Evolutionary conservation across 139 green algal species (phyloP).

Genomic region (Desmodesmus armatus): DNA sequence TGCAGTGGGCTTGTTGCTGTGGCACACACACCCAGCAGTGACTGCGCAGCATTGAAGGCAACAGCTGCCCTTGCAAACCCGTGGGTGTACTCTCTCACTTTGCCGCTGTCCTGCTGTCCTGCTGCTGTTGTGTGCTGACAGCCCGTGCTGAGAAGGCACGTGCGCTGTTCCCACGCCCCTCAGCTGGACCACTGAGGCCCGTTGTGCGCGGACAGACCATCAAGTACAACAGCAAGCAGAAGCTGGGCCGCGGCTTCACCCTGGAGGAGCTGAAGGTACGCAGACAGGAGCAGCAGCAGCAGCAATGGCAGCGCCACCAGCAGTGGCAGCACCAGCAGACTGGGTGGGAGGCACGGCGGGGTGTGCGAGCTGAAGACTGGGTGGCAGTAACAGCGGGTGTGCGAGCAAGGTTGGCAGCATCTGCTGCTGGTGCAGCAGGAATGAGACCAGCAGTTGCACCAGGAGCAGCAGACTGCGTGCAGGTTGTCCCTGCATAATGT

Average conservation of each 20-base stretch:
- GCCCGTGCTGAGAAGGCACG: slow-evolving; percentile 93
- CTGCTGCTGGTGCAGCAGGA: not conserved
- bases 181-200: slow-evolving; percentile 88
- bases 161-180: slow-evolving; percentile 92
- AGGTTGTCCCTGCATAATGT: not conserved
- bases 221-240: slow-evolving; percentile 97
- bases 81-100: no score
- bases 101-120: not conserved
- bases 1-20: no score
- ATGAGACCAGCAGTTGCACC: not conserved
- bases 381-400: not conserved
- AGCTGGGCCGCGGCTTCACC: slow-evolving; percentile 95
- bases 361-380: not conserved
- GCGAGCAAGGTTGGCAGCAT: not conserved
- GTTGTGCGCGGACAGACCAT: slow-evolving; percentile 92
- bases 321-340: slow-evolving; percentile 3
- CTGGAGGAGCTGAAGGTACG: slow-evolving; percentile 97
- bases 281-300: not conserved
- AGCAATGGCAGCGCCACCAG: not conserved
- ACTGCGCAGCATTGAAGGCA: not conserved
- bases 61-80: not conserved
- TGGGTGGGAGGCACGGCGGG: not conserved
- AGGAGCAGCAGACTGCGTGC: not conserved
- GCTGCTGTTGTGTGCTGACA: slow-evolving; percentile 51
- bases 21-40: no score